Base-by-base conservation (phyloP, 2,329 filamentous ascomycete genomes). In the Colletotrichum incanum region DNA sequence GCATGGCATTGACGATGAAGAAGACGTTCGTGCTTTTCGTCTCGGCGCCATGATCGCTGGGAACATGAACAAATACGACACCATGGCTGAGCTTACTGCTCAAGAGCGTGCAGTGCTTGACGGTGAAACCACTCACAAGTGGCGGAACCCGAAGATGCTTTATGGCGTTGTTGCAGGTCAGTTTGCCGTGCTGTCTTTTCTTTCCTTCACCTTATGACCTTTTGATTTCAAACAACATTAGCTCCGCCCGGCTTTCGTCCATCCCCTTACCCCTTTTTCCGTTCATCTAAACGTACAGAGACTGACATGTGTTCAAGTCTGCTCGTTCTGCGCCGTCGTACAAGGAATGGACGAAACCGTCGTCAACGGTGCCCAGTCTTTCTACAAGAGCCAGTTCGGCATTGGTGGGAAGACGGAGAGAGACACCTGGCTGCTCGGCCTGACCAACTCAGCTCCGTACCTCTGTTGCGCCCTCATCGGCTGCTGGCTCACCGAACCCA, bases 401-500 rank as follows among this genome's bases (percentile, higher is more conserved):
- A 92, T 93, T 65, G 85, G 81, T 60, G 83, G 86, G 34, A 79
- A 87, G 49, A 85, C 86, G 45, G 82, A 86, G 62, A 77, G 81
- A 66, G 83, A 85, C 73, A 84, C 82, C 62, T 91, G 91, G 91
- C 82, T 93, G 2, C 78, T 89, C 4, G 92, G 90, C 18, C 85
- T 93, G 8, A 83, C 88, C 47, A 93, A 93, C 77, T 86, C 82
- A 55, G 87, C 87, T 0, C 89, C 89, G 0, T 92, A 92, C 74
- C 86, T 94, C 28, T 90, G 90, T 81, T 94, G 90, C 75, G 91
- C 92, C 4, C 81, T 93, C 54, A 80, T 92, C 59, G 91, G 92
- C 26, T 94, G 92, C 80, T 94, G 93, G 93, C 84, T 92, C 58
- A 94, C 92, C 0, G 90, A 91, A 47, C 93, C 93, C 1, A 87